Evolutionary conservation across 257 asterid species (phyloP).

Genomic region (Cinchona pubescens): DNA sequence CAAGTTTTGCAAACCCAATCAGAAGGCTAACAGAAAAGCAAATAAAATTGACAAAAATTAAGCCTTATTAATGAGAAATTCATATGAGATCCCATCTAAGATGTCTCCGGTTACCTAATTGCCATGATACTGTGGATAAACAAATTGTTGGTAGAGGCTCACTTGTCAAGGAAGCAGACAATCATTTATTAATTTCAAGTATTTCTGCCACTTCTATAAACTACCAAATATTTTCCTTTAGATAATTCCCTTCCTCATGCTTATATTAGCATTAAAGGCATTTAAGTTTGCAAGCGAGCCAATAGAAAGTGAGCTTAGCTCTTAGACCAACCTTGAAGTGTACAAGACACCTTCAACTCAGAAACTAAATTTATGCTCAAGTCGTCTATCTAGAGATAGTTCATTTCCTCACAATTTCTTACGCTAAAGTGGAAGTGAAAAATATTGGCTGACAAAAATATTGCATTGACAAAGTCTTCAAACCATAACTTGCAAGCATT

Average conservation of each 20-base stretch:
- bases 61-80: neutral
- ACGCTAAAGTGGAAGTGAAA: neutral
- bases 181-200: neutral
- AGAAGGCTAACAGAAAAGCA: constrained; percentile 27
- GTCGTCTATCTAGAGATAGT: neutral
- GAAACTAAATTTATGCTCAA: neutral
- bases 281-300: neutral
- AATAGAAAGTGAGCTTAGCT: neutral
- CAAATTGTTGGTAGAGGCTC: neutral
- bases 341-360: neutral
- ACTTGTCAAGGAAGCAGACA: neutral
- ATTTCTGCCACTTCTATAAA: neutral
- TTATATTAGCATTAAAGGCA: neutral
- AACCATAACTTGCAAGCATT: neutral
- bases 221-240: neutral
- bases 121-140: neutral
- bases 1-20: constrained; percentile 20
- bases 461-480: neutral
- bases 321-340: neutral
- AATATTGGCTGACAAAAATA: neutral
- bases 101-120: neutral
- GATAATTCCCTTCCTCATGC: neutral
- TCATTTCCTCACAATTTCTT: neutral
- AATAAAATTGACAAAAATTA: neutral
- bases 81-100: neutral